A percentile compares a stretch with the other conserved stretches of the same genome.
Evolutionary conservation across 106 monocot genomes (phyloP).

Genomic region (Allium fistulosum): DNA sequence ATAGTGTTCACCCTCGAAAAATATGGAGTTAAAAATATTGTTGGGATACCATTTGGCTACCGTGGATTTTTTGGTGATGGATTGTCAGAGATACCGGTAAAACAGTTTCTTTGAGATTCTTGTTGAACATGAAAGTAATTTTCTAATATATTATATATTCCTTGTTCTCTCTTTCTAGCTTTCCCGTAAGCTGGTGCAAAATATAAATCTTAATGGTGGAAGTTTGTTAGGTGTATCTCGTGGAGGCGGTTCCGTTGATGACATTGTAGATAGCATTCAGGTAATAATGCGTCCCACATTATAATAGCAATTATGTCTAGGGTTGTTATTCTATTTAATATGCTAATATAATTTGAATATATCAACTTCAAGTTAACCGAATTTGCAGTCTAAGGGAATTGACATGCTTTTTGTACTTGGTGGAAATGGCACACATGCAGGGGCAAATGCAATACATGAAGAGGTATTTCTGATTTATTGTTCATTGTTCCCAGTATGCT

Average conservation of each 20-base stretch:
- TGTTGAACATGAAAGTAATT: neutral
- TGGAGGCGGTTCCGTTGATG: conserved; percentile 39
- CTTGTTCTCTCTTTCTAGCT: conserved; percentile 29
- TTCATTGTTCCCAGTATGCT: no score
- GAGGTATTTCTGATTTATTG: conserved; percentile 38
- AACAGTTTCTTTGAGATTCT: neutral
- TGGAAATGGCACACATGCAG: conserved; percentile 91
- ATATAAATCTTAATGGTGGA: conserved; percentile 81
- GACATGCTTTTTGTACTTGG: conserved; percentile 93
- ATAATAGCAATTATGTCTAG: neutral
- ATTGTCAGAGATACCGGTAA: conserved; percentile 52
- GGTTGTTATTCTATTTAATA: no score
- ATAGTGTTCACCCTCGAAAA: conserved; percentile 92
- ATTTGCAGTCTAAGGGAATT: conserved; percentile 56
- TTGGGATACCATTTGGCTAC: conserved; percentile 81
- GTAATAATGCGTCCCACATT: conserved; percentile 9
- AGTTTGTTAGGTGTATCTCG: conserved; percentile 83
- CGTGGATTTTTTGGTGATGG: conserved; percentile 61
- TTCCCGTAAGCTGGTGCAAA: conserved; percentile 61
- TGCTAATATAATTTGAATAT: no score
- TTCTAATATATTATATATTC: neutral
- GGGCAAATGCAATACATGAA: conserved; percentile 73
- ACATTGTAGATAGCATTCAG: conserved; percentile 84
- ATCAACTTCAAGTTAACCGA: neutral
- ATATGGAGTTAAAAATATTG: conserved; percentile 82